Evolutionary conservation across 371 early-diverging fungal genomes (phyloP).

Genomic region (Capniomyces stellatus): DNA sequence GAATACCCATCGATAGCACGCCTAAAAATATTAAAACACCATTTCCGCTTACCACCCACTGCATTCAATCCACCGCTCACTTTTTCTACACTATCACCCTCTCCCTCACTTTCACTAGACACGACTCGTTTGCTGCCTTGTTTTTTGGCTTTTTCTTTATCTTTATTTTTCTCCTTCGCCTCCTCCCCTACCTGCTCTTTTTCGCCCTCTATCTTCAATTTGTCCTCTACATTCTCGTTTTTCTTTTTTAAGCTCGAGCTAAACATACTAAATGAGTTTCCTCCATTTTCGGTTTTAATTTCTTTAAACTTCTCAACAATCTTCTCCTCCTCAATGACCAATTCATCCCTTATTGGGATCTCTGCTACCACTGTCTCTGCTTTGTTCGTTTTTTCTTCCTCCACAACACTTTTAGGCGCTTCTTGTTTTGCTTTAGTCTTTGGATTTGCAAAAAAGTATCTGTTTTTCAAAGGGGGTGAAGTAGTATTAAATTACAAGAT

Average conservation of each 20-base stretch:
- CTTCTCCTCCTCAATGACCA: not conserved
- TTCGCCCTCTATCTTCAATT: not conserved
- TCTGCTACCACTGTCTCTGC: not conserved
- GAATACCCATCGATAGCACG: not conserved
- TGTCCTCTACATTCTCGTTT: not conserved
- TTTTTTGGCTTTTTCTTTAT: not conserved
- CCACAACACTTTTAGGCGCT: not conserved
- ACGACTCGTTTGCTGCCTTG: too few relatives aligned
- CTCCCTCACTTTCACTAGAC: not conserved
- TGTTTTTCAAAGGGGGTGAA: too few relatives aligned
- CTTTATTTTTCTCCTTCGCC: not conserved
- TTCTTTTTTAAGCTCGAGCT: not conserved
- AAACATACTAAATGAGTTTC: not conserved
- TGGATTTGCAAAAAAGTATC: not conserved
- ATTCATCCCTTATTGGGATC: not conserved
- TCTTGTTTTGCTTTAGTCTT: not conserved
- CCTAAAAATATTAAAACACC: too few relatives aligned
- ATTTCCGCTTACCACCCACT: not conserved
- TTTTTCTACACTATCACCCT: not conserved
- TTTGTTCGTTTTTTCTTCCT: not conserved
- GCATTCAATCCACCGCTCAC: not conserved
- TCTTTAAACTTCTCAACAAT: not conserved
- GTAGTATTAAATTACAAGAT: too few relatives aligned
- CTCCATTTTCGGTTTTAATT: not conserved
- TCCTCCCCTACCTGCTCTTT: not conserved